A percentile compares a stretch with the other conserved stretches of the same genome.
Conservation (phyloP, 2,329 filamentous ascomycete genomes). For the Aspergillus candidus region DNA sequence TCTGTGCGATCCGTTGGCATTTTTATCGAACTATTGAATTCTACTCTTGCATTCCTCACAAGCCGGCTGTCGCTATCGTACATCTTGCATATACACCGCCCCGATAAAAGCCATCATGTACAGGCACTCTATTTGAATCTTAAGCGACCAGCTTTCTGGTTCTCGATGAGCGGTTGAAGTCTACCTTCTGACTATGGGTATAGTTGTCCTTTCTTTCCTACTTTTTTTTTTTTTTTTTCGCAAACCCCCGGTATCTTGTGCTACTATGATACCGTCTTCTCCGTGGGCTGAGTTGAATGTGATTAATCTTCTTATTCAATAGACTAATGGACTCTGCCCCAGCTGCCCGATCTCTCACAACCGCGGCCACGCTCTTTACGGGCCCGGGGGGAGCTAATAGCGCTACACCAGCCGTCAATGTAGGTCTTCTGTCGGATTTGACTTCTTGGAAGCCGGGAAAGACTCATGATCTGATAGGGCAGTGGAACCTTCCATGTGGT, state of each 20-base stretch:
- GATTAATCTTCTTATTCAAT: no score
- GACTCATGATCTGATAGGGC: constrained; percentile 15
- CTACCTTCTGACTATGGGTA: background rate
- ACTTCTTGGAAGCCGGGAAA: background rate
- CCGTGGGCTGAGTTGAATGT: background rate
- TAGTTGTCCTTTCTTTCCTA: background rate
- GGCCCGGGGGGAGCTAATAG: constrained; percentile 28
- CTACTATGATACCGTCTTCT: background rate
- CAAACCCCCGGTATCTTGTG: background rate
- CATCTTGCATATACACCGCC: constrained; percentile 2
- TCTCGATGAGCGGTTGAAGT: constrained; percentile 1
- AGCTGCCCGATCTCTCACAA: constrained; percentile 23
- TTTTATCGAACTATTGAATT: constrained; percentile 9
- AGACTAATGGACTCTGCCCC: constrained; percentile 14
- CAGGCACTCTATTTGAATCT: no score
- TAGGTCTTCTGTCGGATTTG: constrained; percentile 18
- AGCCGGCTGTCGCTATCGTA: background rate
- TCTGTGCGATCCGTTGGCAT: constrained; percentile 4
- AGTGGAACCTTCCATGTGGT: constrained; percentile 31
- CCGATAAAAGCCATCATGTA: constrained; percentile 2
- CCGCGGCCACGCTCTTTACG: constrained; percentile 31
- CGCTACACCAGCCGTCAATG: constrained; percentile 29
- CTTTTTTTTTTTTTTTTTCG: background rate
- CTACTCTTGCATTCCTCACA: constrained; percentile 4
- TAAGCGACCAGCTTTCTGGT: background rate